A percentile compares a stretch with the other conserved stretches of the same genome.
These are phyloP conservation scores for Coemansia sp. DNA, from an alignment of 192 early-diverging fungal species.

Conservation along the genomic window DNA sequence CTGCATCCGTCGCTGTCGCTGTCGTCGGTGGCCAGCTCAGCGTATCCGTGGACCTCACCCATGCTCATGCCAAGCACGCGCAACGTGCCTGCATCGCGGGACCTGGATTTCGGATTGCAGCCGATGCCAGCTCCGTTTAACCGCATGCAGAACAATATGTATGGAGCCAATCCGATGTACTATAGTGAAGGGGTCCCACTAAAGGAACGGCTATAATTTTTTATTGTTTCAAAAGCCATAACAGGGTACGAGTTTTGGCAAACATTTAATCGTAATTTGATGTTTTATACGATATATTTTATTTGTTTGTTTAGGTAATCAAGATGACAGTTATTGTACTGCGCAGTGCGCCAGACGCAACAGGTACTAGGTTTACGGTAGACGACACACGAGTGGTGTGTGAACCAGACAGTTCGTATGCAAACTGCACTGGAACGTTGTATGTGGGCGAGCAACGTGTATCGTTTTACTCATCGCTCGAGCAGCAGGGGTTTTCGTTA, in stretches of 20 bases:
- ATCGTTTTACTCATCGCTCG: slow-evolving; percentile 8
- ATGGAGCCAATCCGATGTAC: slow-evolving; percentile 1
- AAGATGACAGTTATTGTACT: background rate
- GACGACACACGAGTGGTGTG: slow-evolving; percentile 3
- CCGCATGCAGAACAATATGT: background rate
- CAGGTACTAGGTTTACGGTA: background rate
- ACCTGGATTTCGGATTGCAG: background rate
- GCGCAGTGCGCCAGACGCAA: background rate
- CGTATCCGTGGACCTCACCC: slow-evolving; percentile 7
- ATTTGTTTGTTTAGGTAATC: background rate
- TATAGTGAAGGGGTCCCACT: background rate
- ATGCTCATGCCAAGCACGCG: background rate
- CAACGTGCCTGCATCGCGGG: background rate
- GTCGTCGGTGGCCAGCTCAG: slow-evolving; percentile 9
- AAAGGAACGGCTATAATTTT: too few relatives aligned
- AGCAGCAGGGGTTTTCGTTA: slow-evolving; percentile 17
- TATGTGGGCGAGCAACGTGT: slow-evolving; percentile 21
- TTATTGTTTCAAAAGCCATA: background rate
- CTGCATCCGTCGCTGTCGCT: slow-evolving; percentile 7
- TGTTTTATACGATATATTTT: too few relatives aligned
- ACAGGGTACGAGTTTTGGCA: background rate
- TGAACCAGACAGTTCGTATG: slow-evolving; percentile 18
- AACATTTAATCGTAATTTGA: background rate
- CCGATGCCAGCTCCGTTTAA: background rate
- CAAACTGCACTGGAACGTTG: slow-evolving; percentile 9